A percentile compares a stretch with the other conserved stretches of the same genome.
These are phyloP conservation scores for Penicillium flavigenum DNA, from an alignment of 495 filamentous ascomycete species.

Conservation along the genomic window DNA sequence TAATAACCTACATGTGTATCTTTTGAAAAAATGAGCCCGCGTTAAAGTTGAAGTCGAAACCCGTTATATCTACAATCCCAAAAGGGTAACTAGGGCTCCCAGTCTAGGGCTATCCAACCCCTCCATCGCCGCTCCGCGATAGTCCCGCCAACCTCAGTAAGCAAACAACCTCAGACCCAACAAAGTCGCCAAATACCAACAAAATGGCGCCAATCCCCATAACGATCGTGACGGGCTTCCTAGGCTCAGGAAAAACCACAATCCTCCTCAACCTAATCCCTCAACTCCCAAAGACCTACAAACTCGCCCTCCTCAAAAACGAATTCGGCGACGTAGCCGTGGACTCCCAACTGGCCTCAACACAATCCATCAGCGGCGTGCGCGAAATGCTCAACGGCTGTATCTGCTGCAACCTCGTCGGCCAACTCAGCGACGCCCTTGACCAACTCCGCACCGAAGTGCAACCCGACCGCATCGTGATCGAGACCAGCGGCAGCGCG, in stretches of 20 bases:
- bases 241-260: conserved; percentile 93
- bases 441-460: conserved; percentile 61
- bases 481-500: conserved; percentile 87
- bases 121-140: conserved; percentile 1
- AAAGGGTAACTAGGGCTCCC: conserved; percentile 7
- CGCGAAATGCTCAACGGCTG: conserved; percentile 92
- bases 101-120: conserved; percentile 9
- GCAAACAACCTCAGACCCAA: not conserved
- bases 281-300: conserved; percentile 75
- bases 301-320: conserved; percentile 93
- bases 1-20: too few species aligned
- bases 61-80: not conserved
- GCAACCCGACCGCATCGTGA: conserved; percentile 77
- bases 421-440: conserved; percentile 79
- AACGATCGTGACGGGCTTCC: conserved; percentile 92
- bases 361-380: conserved; percentile 80
- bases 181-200: not conserved
- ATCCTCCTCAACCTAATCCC: conserved; percentile 86
- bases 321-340: conserved; percentile 94
- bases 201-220: conserved; percentile 73
- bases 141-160: not conserved
- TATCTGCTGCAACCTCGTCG: conserved; percentile 98
- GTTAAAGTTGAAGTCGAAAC: not conserved
- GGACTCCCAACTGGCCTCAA: conserved; percentile 84
- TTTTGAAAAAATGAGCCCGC: too few species aligned